These are phyloP conservation scores for Botrytis hyacinthi DNA, from an alignment of 2,329 filamentous ascomycete genomes.

Conservation along the genomic window DNA sequence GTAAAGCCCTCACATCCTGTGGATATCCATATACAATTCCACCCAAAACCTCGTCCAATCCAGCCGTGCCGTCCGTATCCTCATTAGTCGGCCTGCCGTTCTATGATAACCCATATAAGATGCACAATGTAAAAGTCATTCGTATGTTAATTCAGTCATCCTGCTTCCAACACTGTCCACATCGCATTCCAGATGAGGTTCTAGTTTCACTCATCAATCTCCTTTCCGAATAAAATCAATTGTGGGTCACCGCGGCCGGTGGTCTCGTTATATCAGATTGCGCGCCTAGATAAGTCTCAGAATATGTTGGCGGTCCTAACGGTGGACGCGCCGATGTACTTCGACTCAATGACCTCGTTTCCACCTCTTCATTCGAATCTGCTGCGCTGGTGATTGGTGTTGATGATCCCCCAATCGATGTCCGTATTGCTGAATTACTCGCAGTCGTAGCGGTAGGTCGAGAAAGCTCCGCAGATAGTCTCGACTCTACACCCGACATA, in stretches of 20 bases:
- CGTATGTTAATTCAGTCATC: not conserved
- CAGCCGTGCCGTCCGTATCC: not conserved
- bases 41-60: not conserved
- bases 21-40: not conserved
- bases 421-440: not conserved
- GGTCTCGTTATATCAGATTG: constrained; percentile 25
- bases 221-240: constrained; percentile 22
- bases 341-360: constrained; percentile 23
- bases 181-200: not conserved
- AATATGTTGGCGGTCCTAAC: constrained; percentile 31
- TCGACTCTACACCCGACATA: constrained; percentile 3
- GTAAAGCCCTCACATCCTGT: no score
- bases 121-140: not conserved
- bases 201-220: constrained; percentile 20
- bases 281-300: constrained; percentile 25
- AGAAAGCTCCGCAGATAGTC: constrained; percentile 10
- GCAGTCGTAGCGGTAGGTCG: not conserved
- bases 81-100: not conserved
- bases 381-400: constrained; percentile 6
- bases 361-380: constrained; percentile 20
- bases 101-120: not conserved
- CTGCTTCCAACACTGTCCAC: not conserved
- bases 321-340: constrained; percentile 3
- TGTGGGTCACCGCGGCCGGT: constrained; percentile 23
- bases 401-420: not conserved